Base-by-base conservation (phyloP, 352 stramenopile species). In the Phytopythium vexans region DNA sequence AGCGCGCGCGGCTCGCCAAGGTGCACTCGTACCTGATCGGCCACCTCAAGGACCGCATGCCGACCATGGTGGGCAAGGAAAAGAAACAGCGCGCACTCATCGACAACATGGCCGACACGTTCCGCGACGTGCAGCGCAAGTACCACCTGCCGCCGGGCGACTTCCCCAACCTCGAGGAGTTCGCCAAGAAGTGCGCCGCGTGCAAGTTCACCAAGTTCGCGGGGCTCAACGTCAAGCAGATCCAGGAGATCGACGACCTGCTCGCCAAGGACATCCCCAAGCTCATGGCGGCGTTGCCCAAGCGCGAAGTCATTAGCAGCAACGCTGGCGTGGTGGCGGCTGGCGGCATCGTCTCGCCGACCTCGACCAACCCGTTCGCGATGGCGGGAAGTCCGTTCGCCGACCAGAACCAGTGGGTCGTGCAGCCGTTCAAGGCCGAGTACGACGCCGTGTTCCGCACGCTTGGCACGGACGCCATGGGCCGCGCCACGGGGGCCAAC, bases 11-110 rank as follows among this genome's bases (percentile, higher is more conserved):
- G 32, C 89, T 99, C 9, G 88, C 94, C 36, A 98, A 98, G 61
- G 92, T 98, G 34, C 97, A 99, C 59, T 94, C 95, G 6, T 99
- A 98, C 65, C 90, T 99, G 52, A 95, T 99, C 56, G 91, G 97
- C 55, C 96, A 99, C 63, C 68, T 99, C 38, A 77, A 87, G 33
- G 78, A 92, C 56, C 89, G 99, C 71, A 99, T 99, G 96, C 97
- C 97, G 6, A 72, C 87, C 39, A 83, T 99, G 49, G 94, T 99
- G 60, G 94, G 96, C 31, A 98, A 99, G 64, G 94, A 98, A 39
- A 98, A 98, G 73, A 98, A 98, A 60, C 95, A 99, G 69, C 67
- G 92, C 41, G 91, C 98, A 54, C 68, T 99, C 14, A 94, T 98
- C 47, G 75, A 92, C 27, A 92, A 98, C 59, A 89, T 99, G 70